Conservation (phyloP, 176 grass and related monocot genomes). For the Carex myosuroides region DNA sequence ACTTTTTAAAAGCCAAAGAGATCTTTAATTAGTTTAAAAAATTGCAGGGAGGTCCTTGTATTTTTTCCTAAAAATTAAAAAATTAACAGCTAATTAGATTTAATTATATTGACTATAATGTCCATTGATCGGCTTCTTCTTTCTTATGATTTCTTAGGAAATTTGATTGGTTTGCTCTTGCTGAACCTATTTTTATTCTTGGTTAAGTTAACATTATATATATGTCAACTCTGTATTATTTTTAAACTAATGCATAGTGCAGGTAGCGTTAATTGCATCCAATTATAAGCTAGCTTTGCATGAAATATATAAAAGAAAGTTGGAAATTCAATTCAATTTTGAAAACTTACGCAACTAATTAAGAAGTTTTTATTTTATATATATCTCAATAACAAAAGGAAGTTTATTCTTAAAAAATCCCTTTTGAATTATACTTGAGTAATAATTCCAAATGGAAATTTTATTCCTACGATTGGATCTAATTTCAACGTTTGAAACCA, state of each 20-base stretch:
- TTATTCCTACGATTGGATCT: not conserved
- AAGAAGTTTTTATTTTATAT: not conserved
- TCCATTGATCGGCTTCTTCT: not conserved
- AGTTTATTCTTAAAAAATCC: not conserved
- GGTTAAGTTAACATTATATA: not conserved
- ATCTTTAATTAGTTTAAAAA: too few relatives aligned
- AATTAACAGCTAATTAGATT: not conserved
- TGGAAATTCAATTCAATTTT: not conserved
- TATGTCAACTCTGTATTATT: not conserved
- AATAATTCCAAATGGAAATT: not conserved
- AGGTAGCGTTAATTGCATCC: not conserved
- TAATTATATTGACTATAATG: not conserved
- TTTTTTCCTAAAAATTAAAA: not conserved
- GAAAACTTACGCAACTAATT: not conserved
- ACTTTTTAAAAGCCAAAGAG: too few relatives aligned
- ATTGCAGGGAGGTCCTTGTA: too few relatives aligned
- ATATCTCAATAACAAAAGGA: too few relatives aligned
- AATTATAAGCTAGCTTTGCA: not conserved
- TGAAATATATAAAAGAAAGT: not conserved
- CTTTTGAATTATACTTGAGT: not conserved
- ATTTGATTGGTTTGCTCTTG: not conserved
- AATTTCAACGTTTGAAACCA: not conserved
- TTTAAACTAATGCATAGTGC: not conserved
- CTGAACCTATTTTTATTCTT: not conserved
- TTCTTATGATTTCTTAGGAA: not conserved